Percentiles rank a stretch among this genome's conserved stretches.
These are phyloP conservation scores for Saccharomyces jurei DNA, from an alignment of 805 yeast species.

Conservation along the genomic window DNA sequence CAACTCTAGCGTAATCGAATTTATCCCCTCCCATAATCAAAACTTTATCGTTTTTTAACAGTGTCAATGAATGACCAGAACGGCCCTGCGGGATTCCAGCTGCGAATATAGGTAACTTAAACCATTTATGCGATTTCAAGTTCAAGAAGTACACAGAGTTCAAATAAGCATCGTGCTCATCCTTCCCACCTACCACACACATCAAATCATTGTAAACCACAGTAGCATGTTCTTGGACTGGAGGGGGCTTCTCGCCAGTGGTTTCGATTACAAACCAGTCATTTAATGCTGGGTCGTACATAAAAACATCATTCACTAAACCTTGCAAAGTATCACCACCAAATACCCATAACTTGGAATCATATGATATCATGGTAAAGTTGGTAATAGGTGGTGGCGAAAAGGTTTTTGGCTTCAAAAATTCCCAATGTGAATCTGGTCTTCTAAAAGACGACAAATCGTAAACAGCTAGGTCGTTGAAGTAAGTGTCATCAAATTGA, in stretches of 20 bases:
- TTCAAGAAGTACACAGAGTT: conserved; percentile 68
- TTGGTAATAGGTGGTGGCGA: conserved; percentile 74
- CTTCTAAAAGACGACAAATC: conserved; percentile 81
- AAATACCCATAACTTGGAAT: conserved; percentile 72
- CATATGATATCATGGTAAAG: conserved; percentile 79
- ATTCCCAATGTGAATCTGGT: conserved; percentile 79
- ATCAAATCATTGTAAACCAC: conserved; percentile 68
- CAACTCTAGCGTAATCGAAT: conserved; percentile 50
- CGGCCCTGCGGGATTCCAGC: conserved; percentile 65
- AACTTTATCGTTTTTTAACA: conserved; percentile 57
- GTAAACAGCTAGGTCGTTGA: conserved; percentile 77
- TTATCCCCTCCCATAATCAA: conserved; percentile 90
- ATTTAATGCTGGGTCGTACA: conserved; percentile 60
- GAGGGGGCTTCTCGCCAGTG: conserved; percentile 53
- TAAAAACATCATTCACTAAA: conserved; percentile 69
- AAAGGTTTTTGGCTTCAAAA: conserved; percentile 45
- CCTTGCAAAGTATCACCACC: conserved; percentile 83
- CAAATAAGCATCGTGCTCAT: conserved; percentile 59
- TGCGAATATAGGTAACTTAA: conserved; percentile 41
- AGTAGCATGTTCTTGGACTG: conserved; percentile 88
- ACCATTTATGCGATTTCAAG: conserved; percentile 65
- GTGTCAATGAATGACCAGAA: conserved; percentile 83
- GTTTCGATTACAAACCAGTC: conserved; percentile 68
- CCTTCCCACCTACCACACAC: conserved; percentile 87
- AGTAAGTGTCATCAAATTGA: conserved; percentile 74